Base-by-base conservation (phyloP, 192 early-diverging fungal genomes). In the Umbelopsis ramanniana region DNA sequence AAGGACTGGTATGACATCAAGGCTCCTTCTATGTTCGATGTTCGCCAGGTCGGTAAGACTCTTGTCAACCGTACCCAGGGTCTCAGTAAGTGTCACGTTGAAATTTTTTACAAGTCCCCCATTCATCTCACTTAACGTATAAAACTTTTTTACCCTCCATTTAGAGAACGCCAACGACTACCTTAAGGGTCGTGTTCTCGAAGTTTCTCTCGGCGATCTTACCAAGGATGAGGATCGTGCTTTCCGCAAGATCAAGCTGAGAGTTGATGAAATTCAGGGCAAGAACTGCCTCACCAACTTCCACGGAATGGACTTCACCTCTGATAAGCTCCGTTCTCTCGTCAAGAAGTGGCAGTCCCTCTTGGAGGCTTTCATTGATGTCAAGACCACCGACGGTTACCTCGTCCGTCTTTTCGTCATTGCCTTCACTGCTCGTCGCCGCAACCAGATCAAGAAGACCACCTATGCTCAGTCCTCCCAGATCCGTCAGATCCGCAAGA, bases 1-100 rank as follows among this genome's bases (percentile, higher is more conserved):
- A 99, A 99, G 90, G 98, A 99, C 85, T 99, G 98, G 98, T 99
- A 98, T 83, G 96, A 97, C 81, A 90, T 99, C 89, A 97, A 97
- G 89, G 98, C 95, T 72, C 98, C 98, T 76, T 91, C 92, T 71
- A 91, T 96, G 83, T 99, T 99, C 81, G 91, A 93, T 75, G 89
- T 90, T 72, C 94, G 97, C 81, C 88, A 94, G 73, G 91, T 95
- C 76, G 98, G 98, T 78, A 99, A 99, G 92, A 99, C 98, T 77
- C 91, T 99, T 72, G 98, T 98, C 86, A 99, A 99, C 96, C 95
- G 98, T 74, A 98, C 95, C 87, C 96, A 98, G 91, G 98, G 98
- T 89, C 87, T 98, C 82, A 96, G 93, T 92, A 94, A 63, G 57
- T 63, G 19, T 35, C 33, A 35, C 55, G 3, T 22, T 37, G 10